Percentiles rank a stretch among this genome's conserved stretches.
Conservation (phyloP, 2,329 filamentous ascomycete species). For the Penicillium sp. region DNA sequence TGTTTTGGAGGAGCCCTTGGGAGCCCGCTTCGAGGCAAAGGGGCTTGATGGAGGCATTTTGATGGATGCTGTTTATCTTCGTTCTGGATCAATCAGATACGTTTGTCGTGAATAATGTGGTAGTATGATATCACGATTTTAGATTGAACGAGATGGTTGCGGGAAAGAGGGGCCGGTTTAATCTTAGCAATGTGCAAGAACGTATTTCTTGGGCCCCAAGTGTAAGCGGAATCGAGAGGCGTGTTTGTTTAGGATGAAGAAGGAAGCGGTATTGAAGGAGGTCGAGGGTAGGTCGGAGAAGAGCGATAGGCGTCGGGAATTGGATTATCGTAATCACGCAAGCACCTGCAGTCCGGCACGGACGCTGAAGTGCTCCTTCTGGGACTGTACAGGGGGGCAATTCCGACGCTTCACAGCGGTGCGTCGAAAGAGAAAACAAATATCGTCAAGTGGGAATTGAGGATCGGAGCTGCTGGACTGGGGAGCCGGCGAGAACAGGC, state of each 20-base stretch:
- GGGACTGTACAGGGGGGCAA: conserved; percentile 54
- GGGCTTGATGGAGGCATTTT: conserved; percentile 32
- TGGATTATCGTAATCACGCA: conserved; percentile 26
- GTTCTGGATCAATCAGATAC: background rate
- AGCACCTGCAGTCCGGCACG: conserved; percentile 44
- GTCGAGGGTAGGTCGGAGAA: conserved; percentile 18
- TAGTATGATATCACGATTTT: background rate
- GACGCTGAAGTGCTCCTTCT: conserved; percentile 45
- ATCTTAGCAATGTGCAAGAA: background rate
- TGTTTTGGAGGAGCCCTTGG: conserved; percentile 32
- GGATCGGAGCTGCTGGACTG: conserved; percentile 86
- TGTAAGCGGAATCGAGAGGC: conserved; percentile 9
- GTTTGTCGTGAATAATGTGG: background rate
- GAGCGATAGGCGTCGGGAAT: conserved; percentile 13
- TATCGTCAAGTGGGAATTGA: conserved; percentile 58
- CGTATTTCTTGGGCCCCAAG: background rate
- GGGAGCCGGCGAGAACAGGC: conserved; percentile 62
- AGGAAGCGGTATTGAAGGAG: conserved; percentile 21
- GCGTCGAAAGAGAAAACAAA: conserved; percentile 58
- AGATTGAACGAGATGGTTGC: conserved; percentile 2
- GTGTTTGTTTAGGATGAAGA: background rate
- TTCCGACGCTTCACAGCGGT: conserved; percentile 60
- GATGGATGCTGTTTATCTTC: background rate
- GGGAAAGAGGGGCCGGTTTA: background rate
- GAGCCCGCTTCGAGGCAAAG: conserved; percentile 35